phyloP scores from a whole-genome alignment of 805 yeast species.

The Pichia exigua region DNA sequence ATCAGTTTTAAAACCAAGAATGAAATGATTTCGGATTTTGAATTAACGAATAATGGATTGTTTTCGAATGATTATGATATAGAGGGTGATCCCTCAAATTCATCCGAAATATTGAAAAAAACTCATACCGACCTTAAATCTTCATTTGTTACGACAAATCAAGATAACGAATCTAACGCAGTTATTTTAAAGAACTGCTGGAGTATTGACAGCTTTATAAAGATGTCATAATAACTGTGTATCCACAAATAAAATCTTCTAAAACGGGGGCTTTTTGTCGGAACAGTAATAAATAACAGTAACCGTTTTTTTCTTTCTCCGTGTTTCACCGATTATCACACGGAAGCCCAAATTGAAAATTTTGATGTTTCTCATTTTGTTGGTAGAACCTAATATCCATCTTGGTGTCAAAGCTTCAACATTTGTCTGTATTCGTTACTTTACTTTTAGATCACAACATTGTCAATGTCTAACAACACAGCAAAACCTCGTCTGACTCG shows the following conservation, averaged over 20 bases:
- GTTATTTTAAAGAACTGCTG: neutral
- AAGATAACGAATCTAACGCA: neutral
- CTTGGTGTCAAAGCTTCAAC: too few relatives aligned
- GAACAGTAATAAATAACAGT: too few relatives aligned
- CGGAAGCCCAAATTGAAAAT: too few relatives aligned
- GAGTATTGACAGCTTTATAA: neutral
- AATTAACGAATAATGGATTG: neutral
- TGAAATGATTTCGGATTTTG: neutral
- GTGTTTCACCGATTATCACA: too few relatives aligned
- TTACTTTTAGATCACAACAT: too few relatives aligned
- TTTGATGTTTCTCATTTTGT: too few relatives aligned
- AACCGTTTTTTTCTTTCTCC: too few relatives aligned
- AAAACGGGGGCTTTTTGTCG: too few relatives aligned
- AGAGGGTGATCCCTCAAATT: neutral
- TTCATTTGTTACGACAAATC: neutral
- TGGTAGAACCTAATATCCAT: too few relatives aligned
- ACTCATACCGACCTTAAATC: neutral
- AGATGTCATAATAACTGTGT: neutral
- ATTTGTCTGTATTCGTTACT: too few relatives aligned
- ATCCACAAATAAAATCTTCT: too few relatives aligned
- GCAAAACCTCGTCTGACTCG: neutral
- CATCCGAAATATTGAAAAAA: neutral
- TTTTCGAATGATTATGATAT: neutral
- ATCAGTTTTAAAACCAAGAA: neutral
- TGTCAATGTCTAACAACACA: too few relatives aligned